These are phyloP conservation scores for Neoboletus magnificus DNA, from an alignment of 768 basidiomycete genomes.

Conservation along the genomic window DNA sequence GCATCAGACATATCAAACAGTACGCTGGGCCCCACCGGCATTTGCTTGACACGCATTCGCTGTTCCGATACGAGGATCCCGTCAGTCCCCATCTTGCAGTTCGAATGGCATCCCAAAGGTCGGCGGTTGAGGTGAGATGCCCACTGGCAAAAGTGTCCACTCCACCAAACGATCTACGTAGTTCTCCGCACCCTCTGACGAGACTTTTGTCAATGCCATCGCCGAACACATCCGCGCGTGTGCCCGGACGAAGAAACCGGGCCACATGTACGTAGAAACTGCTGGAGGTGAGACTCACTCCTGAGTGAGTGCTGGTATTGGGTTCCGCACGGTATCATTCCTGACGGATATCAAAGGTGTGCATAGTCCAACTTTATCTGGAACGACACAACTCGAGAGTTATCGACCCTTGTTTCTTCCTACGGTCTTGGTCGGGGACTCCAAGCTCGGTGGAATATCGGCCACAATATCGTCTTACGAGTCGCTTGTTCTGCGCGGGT, in stretches of 20 bases:
- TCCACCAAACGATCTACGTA: conserved; percentile 17
- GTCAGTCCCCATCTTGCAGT: conserved; percentile 93
- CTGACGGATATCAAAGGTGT: conserved; percentile 54
- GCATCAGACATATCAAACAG: conserved; percentile 60
- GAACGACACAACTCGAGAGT: conserved; percentile 78
- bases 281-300: conserved; percentile 78
- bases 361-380: conserved; percentile 83
- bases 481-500: conserved; percentile 85
- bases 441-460: conserved; percentile 90
- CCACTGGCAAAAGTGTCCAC: background rate
- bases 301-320: conserved; percentile 6
- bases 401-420: conserved; percentile 89
- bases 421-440: conserved; percentile 82
- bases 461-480: conserved; percentile 92
- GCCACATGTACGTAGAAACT: conserved; percentile 85
- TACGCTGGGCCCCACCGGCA: conserved; percentile 41
- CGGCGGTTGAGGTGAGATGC: conserved; percentile 28
- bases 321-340: background rate
- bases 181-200: conserved; percentile 51
- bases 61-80: conserved; percentile 83
- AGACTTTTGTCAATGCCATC: conserved; percentile 62
- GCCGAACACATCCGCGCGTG: conserved; percentile 57
- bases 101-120: conserved; percentile 39
- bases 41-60: conserved; percentile 59
- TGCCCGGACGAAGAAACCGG: conserved; percentile 35